These are phyloP conservation scores for Botrytis galanthina DNA, from an alignment of 2,329 filamentous ascomycete species.

Conservation along the genomic window DNA sequence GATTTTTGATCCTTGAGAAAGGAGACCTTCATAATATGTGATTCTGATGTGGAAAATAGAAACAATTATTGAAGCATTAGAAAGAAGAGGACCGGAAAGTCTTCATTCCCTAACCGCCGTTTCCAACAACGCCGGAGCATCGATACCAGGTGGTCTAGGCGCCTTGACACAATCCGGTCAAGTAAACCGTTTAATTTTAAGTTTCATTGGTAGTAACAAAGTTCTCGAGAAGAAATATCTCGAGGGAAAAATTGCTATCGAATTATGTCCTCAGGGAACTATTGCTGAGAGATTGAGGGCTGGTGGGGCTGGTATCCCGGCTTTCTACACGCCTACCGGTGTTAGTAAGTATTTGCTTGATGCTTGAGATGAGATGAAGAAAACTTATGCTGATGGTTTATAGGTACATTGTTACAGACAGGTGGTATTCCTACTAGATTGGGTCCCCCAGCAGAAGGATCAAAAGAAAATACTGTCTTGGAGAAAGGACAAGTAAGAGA, in stretches of 20 bases:
- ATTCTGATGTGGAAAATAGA: slow-evolving; percentile 44
- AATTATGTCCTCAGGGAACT: slow-evolving; percentile 73
- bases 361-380: too few species aligned
- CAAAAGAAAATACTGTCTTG: slow-evolving; percentile 44
- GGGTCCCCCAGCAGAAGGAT: slow-evolving; percentile 48
- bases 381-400: neutral
- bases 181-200: slow-evolving; percentile 68
- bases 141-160: slow-evolving; percentile 65
- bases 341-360: slow-evolving; percentile 48
- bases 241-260: slow-evolving; percentile 68
- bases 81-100: slow-evolving; percentile 54
- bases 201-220: slow-evolving; percentile 76
- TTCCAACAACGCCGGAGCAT: slow-evolving; percentile 75
- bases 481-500: slow-evolving; percentile 66
- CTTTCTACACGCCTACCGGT: slow-evolving; percentile 75
- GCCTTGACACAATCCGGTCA: slow-evolving; percentile 66
- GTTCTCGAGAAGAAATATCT: slow-evolving; percentile 70
- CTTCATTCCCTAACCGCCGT: slow-evolving; percentile 65
- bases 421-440: slow-evolving; percentile 66
- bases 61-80: slow-evolving; percentile 67
- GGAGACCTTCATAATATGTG: neutral
- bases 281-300: slow-evolving; percentile 69
- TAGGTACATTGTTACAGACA: slow-evolving; percentile 62
- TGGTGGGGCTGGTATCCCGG: slow-evolving; percentile 71
- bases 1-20: neutral